phyloP scores from a whole-genome alignment of 371 early-diverging fungal genomes.

The Lichtheimia ornata region DNA sequence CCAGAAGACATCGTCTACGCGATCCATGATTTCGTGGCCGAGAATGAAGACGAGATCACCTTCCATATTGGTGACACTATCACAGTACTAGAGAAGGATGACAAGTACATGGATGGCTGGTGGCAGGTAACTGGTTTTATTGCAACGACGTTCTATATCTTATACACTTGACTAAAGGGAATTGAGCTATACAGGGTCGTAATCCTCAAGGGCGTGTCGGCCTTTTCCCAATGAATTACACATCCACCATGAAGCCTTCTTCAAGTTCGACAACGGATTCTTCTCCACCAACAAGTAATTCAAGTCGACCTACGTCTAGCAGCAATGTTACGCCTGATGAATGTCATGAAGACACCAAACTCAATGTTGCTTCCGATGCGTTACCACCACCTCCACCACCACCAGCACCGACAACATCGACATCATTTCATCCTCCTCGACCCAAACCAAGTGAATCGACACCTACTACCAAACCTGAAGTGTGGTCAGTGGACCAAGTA shows the following conservation, averaged over 20 bases:
- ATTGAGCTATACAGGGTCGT: constrained; percentile 44
- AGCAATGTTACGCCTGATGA: neutral
- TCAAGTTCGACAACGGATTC: constrained; percentile 15
- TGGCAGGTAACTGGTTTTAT: constrained; percentile 66
- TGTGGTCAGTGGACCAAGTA: constrained; percentile 64
- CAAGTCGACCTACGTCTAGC: neutral
- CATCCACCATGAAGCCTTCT: constrained; percentile 30
- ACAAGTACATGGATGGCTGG: constrained; percentile 85
- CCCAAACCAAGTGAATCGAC: constrained; percentile 1
- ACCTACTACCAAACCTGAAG: constrained; percentile 21
- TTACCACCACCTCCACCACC: constrained; percentile 7
- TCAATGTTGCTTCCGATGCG: neutral
- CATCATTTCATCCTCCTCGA: constrained; percentile 13
- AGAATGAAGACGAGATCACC: constrained; percentile 79
- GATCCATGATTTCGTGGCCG: constrained; percentile 68
- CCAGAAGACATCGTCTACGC: constrained; percentile 60
- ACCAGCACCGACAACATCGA: neutral
- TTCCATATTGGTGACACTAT: constrained; percentile 74
- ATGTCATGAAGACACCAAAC: neutral
- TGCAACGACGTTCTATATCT: neutral
- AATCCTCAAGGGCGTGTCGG: constrained; percentile 60
- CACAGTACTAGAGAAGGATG: constrained; percentile 78
- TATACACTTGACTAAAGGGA: neutral
- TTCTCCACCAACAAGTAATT: neutral
- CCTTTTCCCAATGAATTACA: constrained; percentile 72